Evolutionary conservation across 352 stramenopile genomes (phyloP).

Genomic region (Phytophthora hibernalis): DNA sequence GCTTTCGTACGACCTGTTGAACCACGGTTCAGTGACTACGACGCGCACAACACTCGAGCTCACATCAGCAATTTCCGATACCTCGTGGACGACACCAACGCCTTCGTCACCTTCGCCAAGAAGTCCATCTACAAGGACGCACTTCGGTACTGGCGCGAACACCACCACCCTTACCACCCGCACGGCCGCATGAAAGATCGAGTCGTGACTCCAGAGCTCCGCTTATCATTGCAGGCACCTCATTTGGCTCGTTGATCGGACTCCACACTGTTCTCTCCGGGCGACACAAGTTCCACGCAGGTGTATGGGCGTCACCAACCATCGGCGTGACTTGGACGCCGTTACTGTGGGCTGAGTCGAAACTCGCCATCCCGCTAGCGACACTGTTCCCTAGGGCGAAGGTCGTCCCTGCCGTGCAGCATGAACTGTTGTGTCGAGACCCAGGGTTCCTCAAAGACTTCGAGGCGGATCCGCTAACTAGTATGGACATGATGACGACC

Average conservation of each 20-base stretch:
- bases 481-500: slow-evolving; percentile 44
- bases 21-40: slow-evolving; percentile 57
- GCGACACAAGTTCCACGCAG: slow-evolving; percentile 46
- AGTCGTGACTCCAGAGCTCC: slow-evolving; percentile 19
- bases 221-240: slow-evolving; percentile 44
- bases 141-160: slow-evolving; percentile 36
- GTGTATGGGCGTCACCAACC: slow-evolving; percentile 42
- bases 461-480: slow-evolving; percentile 44
- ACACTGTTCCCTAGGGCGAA: slow-evolving; percentile 41
- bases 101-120: slow-evolving; percentile 46
- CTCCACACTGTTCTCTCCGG: slow-evolving; percentile 47
- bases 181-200: slow-evolving; percentile 21
- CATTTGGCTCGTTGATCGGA: slow-evolving; percentile 45
- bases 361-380: slow-evolving; percentile 31
- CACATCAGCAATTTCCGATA: slow-evolving; percentile 41
- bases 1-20: slow-evolving; percentile 60
- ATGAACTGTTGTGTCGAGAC: slow-evolving; percentile 47
- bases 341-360: slow-evolving; percentile 35
- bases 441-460: slow-evolving; percentile 46
- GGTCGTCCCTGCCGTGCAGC: slow-evolving; percentile 41
- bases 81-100: slow-evolving; percentile 50
- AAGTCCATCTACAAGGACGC: slow-evolving; percentile 26
- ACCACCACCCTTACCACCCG: slow-evolving; percentile 38
- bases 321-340: slow-evolving; percentile 45
- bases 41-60: slow-evolving; percentile 34